phyloP scores from a whole-genome alignment of 192 early-diverging fungal genomes.

The Helicostylum pulchrum region DNA sequence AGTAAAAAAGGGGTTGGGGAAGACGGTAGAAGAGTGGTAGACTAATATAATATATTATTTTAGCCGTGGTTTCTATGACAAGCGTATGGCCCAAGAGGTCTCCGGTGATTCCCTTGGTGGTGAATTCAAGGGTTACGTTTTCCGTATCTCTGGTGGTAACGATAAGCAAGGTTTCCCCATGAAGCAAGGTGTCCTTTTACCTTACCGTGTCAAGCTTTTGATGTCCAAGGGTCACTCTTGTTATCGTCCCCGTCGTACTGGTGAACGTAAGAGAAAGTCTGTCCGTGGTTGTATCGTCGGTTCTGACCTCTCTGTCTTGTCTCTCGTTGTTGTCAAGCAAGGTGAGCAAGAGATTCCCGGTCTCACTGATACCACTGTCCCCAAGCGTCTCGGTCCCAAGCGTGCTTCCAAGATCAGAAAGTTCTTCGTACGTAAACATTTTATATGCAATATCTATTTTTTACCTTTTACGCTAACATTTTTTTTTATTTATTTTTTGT shows the following conservation, averaged over 20 bases:
- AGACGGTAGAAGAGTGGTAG: background rate
- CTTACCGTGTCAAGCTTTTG: conserved; percentile 75
- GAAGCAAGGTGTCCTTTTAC: conserved; percentile 96
- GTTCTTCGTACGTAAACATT: conserved; percentile 78
- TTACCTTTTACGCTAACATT: background rate
- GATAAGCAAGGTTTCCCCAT: conserved; percentile 99
- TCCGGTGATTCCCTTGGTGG: conserved; percentile 93
- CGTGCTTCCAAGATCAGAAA: conserved; percentile 98
- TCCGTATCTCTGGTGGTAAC: conserved; percentile 99
- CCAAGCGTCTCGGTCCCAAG: conserved; percentile 99
- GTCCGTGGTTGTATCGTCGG: conserved; percentile 98
- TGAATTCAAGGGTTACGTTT: conserved; percentile 99
- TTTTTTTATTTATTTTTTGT: background rate
- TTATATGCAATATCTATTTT: too few relatives aligned
- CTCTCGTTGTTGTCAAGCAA: conserved; percentile 95
- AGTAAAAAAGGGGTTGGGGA: conserved; percentile 1
- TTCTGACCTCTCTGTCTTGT: conserved; percentile 90
- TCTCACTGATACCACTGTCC: conserved; percentile 87
- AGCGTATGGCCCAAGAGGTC: conserved; percentile 96
- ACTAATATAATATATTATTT: background rate
- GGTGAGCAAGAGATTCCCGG: conserved; percentile 95
- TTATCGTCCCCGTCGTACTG: conserved; percentile 95
- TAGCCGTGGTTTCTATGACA: conserved; percentile 96
- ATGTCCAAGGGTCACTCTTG: conserved; percentile 96
- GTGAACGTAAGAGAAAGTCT: conserved; percentile 99